Percentiles rank a stretch among this genome's conserved stretches.
phyloP scores from a whole-genome alignment of 805 yeast genomes.

The Torulaspora delbrueckii region DNA sequence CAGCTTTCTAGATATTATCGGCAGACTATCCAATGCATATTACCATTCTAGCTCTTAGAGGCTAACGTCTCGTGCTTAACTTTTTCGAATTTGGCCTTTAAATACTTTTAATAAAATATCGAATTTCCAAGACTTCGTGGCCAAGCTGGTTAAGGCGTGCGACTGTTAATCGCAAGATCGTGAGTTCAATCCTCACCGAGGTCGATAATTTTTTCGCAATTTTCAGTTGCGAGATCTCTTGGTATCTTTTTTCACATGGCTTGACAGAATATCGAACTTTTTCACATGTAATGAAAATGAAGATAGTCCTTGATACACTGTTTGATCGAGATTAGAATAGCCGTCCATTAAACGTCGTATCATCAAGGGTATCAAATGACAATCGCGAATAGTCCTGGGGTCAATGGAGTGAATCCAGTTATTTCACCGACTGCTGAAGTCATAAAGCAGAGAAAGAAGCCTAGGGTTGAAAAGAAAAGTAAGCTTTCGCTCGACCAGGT shows the following conservation, averaged over 20 bases:
- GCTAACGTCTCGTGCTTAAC: too few relatives aligned
- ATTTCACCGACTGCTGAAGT: conserved; percentile 2
- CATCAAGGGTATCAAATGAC: background rate
- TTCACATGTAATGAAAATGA: background rate
- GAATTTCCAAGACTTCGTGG: conserved; percentile 41
- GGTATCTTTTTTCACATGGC: background rate
- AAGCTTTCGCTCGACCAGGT: conserved; percentile 35
- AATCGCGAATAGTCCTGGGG: background rate
- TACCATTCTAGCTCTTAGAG: too few relatives aligned
- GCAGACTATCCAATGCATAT: too few relatives aligned
- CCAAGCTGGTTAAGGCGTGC: conserved; percentile 61
- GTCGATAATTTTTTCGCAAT: conserved; percentile 36
- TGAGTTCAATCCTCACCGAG: conserved; percentile 57
- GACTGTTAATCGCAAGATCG: conserved; percentile 63
- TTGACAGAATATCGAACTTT: background rate
- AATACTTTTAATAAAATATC: background rate
- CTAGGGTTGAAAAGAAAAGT: conserved; percentile 13
- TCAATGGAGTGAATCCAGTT: too few relatives aligned
- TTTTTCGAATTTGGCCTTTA: too few relatives aligned
- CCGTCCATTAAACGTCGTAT: background rate
- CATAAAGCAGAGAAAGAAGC: conserved; percentile 15
- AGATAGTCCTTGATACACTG: background rate
- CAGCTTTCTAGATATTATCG: too few relatives aligned
- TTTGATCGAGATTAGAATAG: background rate
- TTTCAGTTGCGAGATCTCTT: background rate